A percentile compares a stretch with the other conserved stretches of the same genome.
phyloP scores from a whole-genome alignment of 140 eudicot species.

The Bidens hawaiensis region DNA sequence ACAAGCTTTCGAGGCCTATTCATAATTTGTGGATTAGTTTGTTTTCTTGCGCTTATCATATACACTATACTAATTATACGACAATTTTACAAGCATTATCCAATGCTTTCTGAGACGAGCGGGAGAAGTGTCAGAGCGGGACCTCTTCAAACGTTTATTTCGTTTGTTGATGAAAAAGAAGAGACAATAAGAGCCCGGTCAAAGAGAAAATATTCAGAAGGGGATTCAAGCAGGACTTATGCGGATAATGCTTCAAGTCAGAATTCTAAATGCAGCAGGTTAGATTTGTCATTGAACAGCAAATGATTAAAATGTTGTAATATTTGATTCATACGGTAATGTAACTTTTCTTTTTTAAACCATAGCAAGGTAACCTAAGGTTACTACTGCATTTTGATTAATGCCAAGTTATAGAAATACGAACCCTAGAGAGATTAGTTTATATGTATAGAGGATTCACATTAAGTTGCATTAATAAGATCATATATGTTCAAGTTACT shows the following conservation, averaged over 20 bases:
- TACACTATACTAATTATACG: conserved; percentile 29
- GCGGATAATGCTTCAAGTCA: conserved; percentile 20
- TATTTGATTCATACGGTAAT: conserved; percentile 5
- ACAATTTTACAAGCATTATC: conserved; percentile 31
- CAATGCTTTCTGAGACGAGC: conserved; percentile 28
- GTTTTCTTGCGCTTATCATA: conserved; percentile 51
- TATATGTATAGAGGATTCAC: conserved; percentile 1
- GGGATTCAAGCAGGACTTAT: conserved; percentile 20
- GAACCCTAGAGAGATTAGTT: not conserved
- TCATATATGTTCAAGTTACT: not conserved
- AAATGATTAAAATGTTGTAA: not conserved
- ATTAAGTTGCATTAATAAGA: not conserved
- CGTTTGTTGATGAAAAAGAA: conserved; percentile 72
- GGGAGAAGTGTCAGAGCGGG: conserved; percentile 37
- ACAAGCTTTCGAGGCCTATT: conserved; percentile 73
- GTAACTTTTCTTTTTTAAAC: not conserved
- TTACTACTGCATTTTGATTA: conserved; percentile 7
- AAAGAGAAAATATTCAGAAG: conserved; percentile 44
- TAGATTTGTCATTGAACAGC: conserved; percentile 25
- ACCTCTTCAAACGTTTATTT: conserved; percentile 45
- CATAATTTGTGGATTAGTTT: conserved; percentile 54
- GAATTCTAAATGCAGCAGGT: conserved; percentile 16
- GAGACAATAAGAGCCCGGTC: conserved; percentile 41
- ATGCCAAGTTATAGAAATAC: conserved; percentile 5
- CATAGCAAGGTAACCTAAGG: not conserved